These are phyloP conservation scores for sweet orange (Citrus sinensis) DNA, from an alignment of 345 rosid species.

Conservation along the genomic window DVS_A1.0 CM039166.1:4225001-4225500, in stretches of 20 bases:
- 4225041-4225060: no score
- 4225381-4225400: background rate
- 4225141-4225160: no score
- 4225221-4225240: accelerated
- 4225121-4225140: no score
- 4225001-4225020: no score
- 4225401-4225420: background rate
- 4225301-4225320: background rate
- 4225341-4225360: background rate
- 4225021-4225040: no score
- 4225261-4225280: accelerated
- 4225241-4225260: accelerated
- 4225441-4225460: background rate
- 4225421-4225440: background rate
- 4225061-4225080: no score
- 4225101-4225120: no score
- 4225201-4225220: accelerated
- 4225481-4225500: conserved; percentile 46
- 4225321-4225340: background rate
- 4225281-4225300: accelerated
- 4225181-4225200: no score
- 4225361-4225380: background rate
- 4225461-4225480: background rate
- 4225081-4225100: no score
- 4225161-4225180: no score